Percentiles rank a stretch among this genome's conserved stretches.
Conservation (phyloP, 2,329 filamentous ascomycete genomes). For the Phoma sp. region DNA sequence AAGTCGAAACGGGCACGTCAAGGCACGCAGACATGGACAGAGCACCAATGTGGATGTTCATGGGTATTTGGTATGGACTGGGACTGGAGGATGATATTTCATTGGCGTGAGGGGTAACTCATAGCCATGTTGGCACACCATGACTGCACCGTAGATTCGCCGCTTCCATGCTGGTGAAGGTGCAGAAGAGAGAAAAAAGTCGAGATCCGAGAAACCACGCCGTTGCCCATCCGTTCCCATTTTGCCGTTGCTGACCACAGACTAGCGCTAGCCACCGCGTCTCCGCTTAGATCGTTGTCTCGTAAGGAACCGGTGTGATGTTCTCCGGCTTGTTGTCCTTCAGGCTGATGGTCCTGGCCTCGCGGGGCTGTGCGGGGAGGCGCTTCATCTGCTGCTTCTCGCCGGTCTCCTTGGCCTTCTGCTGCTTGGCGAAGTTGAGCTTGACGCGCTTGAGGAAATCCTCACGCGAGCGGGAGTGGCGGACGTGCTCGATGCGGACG, state of each 20-base stretch:
- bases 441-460: conserved; percentile 97
- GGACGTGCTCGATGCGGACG: conserved; percentile 97
- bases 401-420: conserved; percentile 89
- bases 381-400: conserved; percentile 91
- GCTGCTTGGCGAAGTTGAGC: conserved; percentile 91
- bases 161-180: conserved; percentile 48
- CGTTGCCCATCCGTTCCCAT: conserved; percentile 49
- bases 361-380: conserved; percentile 78
- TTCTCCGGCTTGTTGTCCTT: conserved; percentile 89
- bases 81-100: conserved; percentile 38
- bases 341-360: conserved; percentile 77
- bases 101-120: conserved; percentile 46
- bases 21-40: not conserved
- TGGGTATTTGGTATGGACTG: conserved; percentile 20
- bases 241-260: conserved; percentile 36
- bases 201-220: conserved; percentile 50
- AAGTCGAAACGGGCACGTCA: not conserved
- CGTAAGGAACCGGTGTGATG: conserved; percentile 89
- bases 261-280: conserved; percentile 26
- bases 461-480: conserved; percentile 91
- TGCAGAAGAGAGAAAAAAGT: conserved; percentile 47
- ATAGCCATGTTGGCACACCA: conserved; percentile 45
- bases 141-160: conserved; percentile 45
- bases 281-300: conserved; percentile 88
- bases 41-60: conserved; percentile 6